Conservation (phyloP, 352 stramenopile genomes). For the Globisporangium apiculatum region DNA sequence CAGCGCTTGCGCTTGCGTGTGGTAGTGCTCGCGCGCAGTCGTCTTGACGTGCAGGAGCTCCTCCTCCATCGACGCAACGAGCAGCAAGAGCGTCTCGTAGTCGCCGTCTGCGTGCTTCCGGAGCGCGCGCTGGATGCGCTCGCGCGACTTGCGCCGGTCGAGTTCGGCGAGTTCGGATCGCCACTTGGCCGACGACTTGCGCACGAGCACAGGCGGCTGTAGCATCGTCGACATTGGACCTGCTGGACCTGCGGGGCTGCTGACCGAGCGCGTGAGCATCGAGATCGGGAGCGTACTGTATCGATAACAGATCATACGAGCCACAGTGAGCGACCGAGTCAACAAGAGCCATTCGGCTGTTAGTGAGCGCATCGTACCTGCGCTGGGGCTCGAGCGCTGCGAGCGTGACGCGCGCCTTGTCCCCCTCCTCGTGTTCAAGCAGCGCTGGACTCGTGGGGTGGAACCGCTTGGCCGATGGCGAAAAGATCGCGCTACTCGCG, state of each 20-base stretch:
- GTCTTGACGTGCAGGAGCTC: constrained; percentile 74
- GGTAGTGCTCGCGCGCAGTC: constrained; percentile 57
- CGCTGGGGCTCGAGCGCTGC: constrained; percentile 5
- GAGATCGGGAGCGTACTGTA: constrained; percentile 8
- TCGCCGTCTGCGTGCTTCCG: constrained; percentile 43
- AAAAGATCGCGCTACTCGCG: constrained; percentile 12
- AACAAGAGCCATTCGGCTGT: too few relatives aligned
- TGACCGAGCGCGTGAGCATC: constrained; percentile 1
- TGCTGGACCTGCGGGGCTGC: constrained; percentile 6
- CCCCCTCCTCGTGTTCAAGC: background rate
- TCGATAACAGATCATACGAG: background rate
- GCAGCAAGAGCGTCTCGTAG: constrained; percentile 54
- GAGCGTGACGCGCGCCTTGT: constrained; percentile 2
- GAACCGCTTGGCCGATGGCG: constrained; percentile 10
- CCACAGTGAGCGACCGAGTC: background rate
- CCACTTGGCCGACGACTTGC: constrained; percentile 43
- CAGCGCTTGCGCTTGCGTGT: constrained; percentile 46
- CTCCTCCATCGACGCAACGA: constrained; percentile 70
- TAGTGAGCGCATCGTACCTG: background rate
- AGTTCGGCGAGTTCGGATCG: constrained; percentile 40
- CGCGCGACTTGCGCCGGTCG: constrained; percentile 54
- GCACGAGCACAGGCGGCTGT: constrained; percentile 28
- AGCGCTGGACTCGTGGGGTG: background rate
- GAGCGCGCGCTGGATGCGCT: constrained; percentile 59
- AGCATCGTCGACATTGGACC: background rate